Evolutionary conservation across 1,139 yeast species (phyloP), one percentile per base, ranked within the genome.

Genomic region (Chernovozyma sophiae-reginae): DNA sequence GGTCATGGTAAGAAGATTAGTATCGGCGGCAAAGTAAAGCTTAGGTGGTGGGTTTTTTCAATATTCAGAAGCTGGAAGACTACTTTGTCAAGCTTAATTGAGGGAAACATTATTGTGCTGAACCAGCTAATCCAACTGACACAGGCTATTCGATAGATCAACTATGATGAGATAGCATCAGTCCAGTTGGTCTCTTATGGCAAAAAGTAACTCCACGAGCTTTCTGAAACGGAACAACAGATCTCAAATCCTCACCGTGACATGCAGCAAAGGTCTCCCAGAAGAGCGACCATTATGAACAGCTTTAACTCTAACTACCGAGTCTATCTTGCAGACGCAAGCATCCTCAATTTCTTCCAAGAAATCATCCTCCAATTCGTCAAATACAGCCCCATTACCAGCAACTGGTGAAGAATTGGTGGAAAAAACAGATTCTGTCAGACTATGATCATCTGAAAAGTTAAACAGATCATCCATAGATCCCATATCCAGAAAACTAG

Each of bases 311-410:
- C 22, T 37, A 13, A 37, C 20, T 5, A 37, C 38, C 10, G 26
- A 34, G 18, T 37, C 40, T 12, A 37, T 37, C 7, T 24, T 5
- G 29, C 40, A 37, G 12, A 37, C 28, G 11, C 28, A 14, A 7
- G 38, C 40, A 6, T 27, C 33, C 4, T 28, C 38, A 11, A 37
- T 31, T 32, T 37, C 40, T 8, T 31, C 32, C 12, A 37, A 37
- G 18, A 34, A 31, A 8, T 27, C 30, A 3, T 35, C 37, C 3
- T 34, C 35, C 13, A n/a, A 8, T 7, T 12, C 13, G 15, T 35
- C 28, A n/a, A 18, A 13, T 11, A 7, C 37, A 13, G 18, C 26
- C 27, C 25, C 20, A 3, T 35, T 33, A 26, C 26, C 32, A 10
- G 13, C n/a, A 12, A 25, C 35, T 11, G 36, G 36, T 3, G 36